Evolutionary conservation across 805 yeast species (phyloP).

Genomic region (Pichia nakasei): DNA sequence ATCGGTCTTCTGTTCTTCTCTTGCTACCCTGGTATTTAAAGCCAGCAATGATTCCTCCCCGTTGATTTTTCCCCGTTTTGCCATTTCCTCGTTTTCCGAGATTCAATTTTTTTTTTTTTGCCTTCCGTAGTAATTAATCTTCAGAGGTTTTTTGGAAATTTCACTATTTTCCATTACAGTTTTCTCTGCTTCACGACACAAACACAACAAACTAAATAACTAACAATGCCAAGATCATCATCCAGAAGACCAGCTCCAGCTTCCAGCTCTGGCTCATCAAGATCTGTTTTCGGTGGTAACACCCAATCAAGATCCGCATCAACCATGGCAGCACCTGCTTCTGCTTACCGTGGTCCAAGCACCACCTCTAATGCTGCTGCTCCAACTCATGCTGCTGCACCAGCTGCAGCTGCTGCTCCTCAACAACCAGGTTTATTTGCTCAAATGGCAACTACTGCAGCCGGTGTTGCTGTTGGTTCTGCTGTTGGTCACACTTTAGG

Average conservation of each 20-base stretch:
- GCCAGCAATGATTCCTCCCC: too few relatives aligned
- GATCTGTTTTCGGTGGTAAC: conserved; percentile 16
- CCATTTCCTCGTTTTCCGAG: too few relatives aligned
- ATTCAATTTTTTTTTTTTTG: too few relatives aligned
- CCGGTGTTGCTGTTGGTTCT: conserved; percentile 99
- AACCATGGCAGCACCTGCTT: conserved; percentile 58
- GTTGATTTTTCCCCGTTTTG: too few relatives aligned
- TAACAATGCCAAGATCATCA: conserved; percentile 28
- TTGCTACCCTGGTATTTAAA: too few relatives aligned
- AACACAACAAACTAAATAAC: not conserved
- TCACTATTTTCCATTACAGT: not conserved
- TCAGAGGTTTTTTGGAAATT: not conserved
- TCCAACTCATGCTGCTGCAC: conserved; percentile 29
- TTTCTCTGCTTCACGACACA: not conserved
- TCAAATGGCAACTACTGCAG: conserved; percentile 98
- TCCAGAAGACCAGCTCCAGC: conserved; percentile 37
- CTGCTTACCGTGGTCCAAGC: conserved; percentile 29
- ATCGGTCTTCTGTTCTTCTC: too few relatives aligned
- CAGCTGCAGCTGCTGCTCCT: conserved; percentile 40
- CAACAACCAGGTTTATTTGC: conserved; percentile 81
- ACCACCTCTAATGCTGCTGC: conserved; percentile 29
- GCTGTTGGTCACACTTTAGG: conserved; percentile 95
- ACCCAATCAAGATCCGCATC: conserved; percentile 60
- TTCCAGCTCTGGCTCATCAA: conserved; percentile 20
- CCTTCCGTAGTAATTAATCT: too few relatives aligned